Evolutionary conservation across 208 protist species (phyloP).

Genomic region (Histomonas meleagridis): DNA sequence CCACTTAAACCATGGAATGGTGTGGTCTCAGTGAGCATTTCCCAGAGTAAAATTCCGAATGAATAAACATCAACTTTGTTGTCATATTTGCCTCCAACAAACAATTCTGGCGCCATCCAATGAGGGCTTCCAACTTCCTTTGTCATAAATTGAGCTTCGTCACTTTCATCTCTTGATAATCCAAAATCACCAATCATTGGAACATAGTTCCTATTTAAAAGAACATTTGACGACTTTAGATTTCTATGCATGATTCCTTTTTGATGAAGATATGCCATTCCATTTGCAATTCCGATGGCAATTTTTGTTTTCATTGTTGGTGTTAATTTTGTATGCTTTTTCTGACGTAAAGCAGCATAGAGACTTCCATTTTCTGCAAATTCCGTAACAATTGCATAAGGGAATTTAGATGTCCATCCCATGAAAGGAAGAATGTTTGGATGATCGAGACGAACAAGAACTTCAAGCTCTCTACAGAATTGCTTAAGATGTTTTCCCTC

Average conservation of each 20-base stretch:
- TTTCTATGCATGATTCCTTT: neutral
- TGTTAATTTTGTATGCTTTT: neutral
- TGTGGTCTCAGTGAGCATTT: neutral
- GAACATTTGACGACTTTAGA: constrained; percentile 9
- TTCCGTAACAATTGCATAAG: constrained; percentile 20
- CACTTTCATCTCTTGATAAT: neutral
- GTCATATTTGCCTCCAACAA: neutral
- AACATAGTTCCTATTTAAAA: neutral
- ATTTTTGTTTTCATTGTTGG: constrained; percentile 18
- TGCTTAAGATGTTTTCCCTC: neutral
- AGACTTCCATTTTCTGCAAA: neutral
- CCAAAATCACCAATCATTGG: neutral
- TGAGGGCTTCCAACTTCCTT: constrained; percentile 14
- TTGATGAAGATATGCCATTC: neutral
- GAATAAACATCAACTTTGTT: constrained; percentile 34
- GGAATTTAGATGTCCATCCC: neutral
- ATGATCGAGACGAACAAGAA: neutral
- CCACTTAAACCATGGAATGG: neutral
- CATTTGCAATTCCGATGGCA: neutral
- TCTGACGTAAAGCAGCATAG: neutral
- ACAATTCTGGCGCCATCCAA: constrained; percentile 38
- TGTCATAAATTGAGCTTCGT: neutral
- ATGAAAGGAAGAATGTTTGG: neutral
- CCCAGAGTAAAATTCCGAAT: neutral
- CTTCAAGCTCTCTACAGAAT: neutral